Percentiles rank a stretch among this genome's conserved stretches.
Evolutionary conservation across 306 rosid genomes (phyloP).

Genomic region (Notholithocarpus densiflorus): DNA sequence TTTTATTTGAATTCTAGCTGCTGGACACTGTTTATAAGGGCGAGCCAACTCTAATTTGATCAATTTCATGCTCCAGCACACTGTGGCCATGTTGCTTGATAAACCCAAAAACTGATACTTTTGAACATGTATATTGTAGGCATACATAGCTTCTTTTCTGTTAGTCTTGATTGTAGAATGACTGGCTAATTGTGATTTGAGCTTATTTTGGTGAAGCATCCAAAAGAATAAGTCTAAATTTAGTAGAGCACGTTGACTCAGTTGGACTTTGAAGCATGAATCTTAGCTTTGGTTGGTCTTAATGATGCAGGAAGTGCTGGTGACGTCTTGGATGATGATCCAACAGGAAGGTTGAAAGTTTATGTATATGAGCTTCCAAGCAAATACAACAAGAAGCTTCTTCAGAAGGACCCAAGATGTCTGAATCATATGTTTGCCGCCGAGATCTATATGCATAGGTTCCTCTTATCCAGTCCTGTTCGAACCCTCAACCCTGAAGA

Average conservation of each 20-base stretch:
- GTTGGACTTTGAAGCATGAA: not conserved
- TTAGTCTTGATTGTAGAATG: not conserved
- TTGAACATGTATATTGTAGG: not conserved
- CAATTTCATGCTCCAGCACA: not conserved
- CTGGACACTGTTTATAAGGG: not conserved
- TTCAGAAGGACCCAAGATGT: conserved; percentile 95
- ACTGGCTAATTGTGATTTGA: not conserved
- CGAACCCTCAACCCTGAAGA: conserved; percentile 97
- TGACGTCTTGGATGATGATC: conserved; percentile 95
- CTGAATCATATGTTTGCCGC: conserved; percentile 98
- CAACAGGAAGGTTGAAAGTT: conserved; percentile 96
- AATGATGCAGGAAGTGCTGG: conserved; percentile 90
- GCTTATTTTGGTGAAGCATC: not conserved
- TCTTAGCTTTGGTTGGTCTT: conserved; percentile 14
- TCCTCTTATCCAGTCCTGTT: conserved; percentile 90
- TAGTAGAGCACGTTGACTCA: not conserved
- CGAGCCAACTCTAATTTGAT: not conserved
- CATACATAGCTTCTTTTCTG: not conserved
- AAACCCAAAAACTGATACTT: not conserved
- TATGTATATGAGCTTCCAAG: conserved; percentile 98
- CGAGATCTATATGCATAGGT: conserved; percentile 95
- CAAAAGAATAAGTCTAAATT: not conserved
- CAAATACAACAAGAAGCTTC: conserved; percentile 94
- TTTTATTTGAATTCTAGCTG: not conserved
- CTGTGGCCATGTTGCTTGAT: not conserved